phyloP scores from a whole-genome alignment of 352 stramenopile genomes.

The Pythium rhizo-oryzae region DNA sequence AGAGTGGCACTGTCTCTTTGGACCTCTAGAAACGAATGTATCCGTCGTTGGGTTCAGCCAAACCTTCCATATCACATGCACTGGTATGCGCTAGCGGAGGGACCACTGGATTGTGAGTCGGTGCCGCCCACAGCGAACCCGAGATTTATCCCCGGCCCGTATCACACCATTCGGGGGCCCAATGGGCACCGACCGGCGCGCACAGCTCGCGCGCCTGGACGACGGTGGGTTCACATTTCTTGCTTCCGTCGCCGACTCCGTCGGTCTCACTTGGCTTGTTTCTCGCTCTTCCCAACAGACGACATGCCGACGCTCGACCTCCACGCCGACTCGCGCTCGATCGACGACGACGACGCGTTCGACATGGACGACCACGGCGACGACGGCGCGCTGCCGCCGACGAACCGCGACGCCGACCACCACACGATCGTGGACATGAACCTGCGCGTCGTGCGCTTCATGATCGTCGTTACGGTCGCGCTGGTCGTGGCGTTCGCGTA shows the following conservation, averaged over 20 bases:
- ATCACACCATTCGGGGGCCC: no score
- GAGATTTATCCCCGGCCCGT: neutral
- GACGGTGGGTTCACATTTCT: conserved; percentile 16
- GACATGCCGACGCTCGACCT: conserved; percentile 21
- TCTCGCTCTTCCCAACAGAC: neutral
- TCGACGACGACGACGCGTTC: conserved; percentile 13
- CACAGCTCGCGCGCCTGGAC: conserved; percentile 2
- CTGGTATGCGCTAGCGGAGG: neutral
- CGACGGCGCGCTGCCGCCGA: conserved; percentile 20
- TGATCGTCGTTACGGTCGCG: conserved; percentile 39
- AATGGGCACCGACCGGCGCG: conserved; percentile 15
- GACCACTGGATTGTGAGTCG: neutral
- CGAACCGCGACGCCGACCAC: conserved; percentile 51
- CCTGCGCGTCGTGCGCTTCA: conserved; percentile 47
- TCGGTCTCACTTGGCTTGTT: neutral
- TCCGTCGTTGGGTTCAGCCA: neutral
- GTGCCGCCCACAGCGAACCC: neutral
- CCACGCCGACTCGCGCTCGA: neutral
- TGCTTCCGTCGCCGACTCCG: neutral
- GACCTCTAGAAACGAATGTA: neutral
- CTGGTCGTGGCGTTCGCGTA: conserved; percentile 45
- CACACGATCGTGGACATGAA: conserved; percentile 68
- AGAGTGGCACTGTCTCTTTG: neutral
- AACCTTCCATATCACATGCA: neutral
- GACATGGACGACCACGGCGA: neutral